These are phyloP conservation scores for Pseudopithomyces maydicus DNA, from an alignment of 2,329 filamentous ascomycete species.

Conservation along the genomic window DNA sequence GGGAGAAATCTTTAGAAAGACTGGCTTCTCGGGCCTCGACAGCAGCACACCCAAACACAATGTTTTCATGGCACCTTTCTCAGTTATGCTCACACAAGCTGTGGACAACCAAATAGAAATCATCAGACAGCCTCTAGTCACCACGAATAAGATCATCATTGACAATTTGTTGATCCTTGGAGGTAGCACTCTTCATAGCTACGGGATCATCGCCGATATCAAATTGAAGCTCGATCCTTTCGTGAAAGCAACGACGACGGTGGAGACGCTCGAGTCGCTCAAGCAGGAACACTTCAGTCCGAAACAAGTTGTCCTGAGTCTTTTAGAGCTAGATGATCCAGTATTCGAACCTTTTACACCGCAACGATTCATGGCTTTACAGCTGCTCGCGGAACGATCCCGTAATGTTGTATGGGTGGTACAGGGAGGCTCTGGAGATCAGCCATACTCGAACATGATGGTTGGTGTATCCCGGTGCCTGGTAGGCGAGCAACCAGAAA, in stretches of 20 bases:
- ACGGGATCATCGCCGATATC: too few relatives aligned
- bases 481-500: neutral
- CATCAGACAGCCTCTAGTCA: conserved; percentile 14
- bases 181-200: too few relatives aligned
- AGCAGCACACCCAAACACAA: neutral
- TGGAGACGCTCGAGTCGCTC: neutral
- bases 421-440: conserved; percentile 9
- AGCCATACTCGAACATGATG: conserved; percentile 28
- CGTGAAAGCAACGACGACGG: too few relatives aligned
- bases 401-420: conserved; percentile 27
- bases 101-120: conserved; percentile 12
- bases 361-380: conserved; percentile 12
- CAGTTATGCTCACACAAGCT: conserved; percentile 17
- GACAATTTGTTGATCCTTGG: too few relatives aligned
- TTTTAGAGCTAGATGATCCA: conserved; percentile 26
- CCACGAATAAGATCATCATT: neutral
- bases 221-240: too few relatives aligned
- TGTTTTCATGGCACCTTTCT: neutral
- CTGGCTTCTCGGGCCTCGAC: conserved; percentile 18
- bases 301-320: neutral
- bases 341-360: conserved; percentile 23
- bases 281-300: too few relatives aligned
- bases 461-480: conserved; percentile 9
- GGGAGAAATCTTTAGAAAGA: conserved; percentile 16
- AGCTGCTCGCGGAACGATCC: conserved; percentile 15